Evolutionary conservation across 2,329 filamentous ascomycete genomes (phyloP).

Genomic region (Nemania serpens): DNA sequence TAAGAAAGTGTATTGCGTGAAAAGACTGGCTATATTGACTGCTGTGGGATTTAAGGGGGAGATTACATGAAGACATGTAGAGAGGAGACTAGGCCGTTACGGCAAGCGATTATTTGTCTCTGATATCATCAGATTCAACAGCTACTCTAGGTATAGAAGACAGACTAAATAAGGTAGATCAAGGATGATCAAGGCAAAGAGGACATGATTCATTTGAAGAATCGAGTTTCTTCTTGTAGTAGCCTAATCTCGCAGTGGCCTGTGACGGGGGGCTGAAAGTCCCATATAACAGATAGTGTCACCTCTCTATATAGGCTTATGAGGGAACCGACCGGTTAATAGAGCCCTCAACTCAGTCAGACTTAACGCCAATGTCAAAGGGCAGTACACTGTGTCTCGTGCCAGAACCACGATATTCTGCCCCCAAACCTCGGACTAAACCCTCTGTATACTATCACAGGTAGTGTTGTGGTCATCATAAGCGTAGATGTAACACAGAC

Average conservation of each 20-base stretch:
- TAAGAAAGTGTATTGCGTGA: too few relatives aligned
- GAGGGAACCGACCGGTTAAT: too few relatives aligned
- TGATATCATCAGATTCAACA: background rate
- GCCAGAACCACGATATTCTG: background rate
- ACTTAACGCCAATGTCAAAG: background rate
- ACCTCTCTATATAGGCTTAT: too few relatives aligned
- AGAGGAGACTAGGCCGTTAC: background rate
- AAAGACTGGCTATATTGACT: too few relatives aligned
- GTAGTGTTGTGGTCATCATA: background rate
- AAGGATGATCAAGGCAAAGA: background rate
- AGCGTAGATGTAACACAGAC: background rate
- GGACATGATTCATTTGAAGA: too few relatives aligned
- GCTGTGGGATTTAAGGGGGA: too few relatives aligned
- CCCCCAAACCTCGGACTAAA: background rate
- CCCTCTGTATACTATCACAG: background rate
- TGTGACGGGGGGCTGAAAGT: too few relatives aligned
- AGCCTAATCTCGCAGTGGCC: too few relatives aligned
- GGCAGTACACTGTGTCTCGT: background rate
- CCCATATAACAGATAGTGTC: too few relatives aligned
- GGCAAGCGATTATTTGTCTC: background rate
- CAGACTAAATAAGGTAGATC: background rate
- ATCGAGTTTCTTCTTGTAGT: too few relatives aligned
- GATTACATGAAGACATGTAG: too few relatives aligned
- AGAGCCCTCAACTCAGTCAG: background rate
- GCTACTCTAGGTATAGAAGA: background rate